A percentile compares a stretch with the other conserved stretches of the same genome.
phyloP scores from a whole-genome alignment of 768 basidiomycete genomes.

The Boletus eberwhitei region DNA sequence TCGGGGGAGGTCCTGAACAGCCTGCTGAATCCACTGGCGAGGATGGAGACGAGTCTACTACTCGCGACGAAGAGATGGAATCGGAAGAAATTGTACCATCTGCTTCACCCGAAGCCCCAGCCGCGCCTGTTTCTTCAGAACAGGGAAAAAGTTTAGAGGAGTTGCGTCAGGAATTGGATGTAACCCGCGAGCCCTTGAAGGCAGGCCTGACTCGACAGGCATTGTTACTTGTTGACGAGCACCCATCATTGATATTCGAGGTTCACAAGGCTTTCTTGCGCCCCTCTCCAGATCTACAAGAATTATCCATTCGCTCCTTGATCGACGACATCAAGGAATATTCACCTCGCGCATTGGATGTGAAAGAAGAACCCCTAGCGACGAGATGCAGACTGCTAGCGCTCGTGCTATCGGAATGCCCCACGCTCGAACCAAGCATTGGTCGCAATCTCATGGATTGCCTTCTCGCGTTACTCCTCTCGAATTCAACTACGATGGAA shows the following conservation, averaged over 20 bases:
- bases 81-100: slow-evolving; percentile 19
- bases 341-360: slow-evolving; percentile 61
- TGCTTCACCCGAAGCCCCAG: slow-evolving; percentile 15
- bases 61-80: slow-evolving; percentile 29
- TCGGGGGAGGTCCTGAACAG: slow-evolving; percentile 18
- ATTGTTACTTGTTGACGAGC: slow-evolving; percentile 78
- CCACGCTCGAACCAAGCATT: slow-evolving; percentile 52
- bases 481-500: slow-evolving; percentile 49
- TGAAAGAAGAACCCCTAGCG: slow-evolving; percentile 72
- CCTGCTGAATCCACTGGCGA: slow-evolving; percentile 30
- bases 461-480: slow-evolving; percentile 63
- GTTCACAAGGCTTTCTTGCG: slow-evolving; percentile 79
- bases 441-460: slow-evolving; percentile 64
- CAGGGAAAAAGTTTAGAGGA: slow-evolving; percentile 52
- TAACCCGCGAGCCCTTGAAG: slow-evolving; percentile 62
- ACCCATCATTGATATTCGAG: slow-evolving; percentile 86
- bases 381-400: slow-evolving; percentile 86
- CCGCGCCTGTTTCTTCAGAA: slow-evolving; percentile 11
- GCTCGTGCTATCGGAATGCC: slow-evolving; percentile 73
- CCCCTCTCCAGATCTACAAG: slow-evolving; percentile 52
- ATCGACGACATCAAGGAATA: slow-evolving; percentile 74
- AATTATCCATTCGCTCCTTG: slow-evolving; percentile 65
- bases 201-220: slow-evolving; percentile 64
- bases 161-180: slow-evolving; percentile 63
- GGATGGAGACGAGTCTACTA: slow-evolving; percentile 20